These are phyloP conservation scores for Nasturtium officinale DNA, from an alignment of 345 rosid genomes.

Conservation along the genomic window DNA sequence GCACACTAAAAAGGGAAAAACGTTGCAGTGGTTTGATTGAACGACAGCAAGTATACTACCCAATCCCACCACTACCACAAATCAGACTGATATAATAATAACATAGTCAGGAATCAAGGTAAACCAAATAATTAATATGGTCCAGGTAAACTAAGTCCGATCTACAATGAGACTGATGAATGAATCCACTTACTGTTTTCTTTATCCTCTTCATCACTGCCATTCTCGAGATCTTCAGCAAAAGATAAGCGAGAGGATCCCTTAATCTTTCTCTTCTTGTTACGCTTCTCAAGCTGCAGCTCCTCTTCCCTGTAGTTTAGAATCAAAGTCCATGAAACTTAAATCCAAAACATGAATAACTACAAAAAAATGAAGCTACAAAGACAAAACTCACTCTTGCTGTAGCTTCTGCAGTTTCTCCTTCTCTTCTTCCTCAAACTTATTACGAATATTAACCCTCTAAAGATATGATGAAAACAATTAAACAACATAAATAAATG, in stretches of 20 bases:
- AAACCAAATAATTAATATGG: background rate
- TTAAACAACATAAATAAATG: background rate
- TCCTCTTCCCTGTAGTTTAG: slow-evolving; percentile 76
- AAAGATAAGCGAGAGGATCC: slow-evolving; percentile 81
- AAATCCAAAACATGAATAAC: slow-evolving; percentile 1
- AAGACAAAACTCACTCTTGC: slow-evolving; percentile 66
- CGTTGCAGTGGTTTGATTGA: background rate
- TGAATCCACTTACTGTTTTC: slow-evolving; percentile 49
- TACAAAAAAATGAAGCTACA: background rate
- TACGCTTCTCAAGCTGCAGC: slow-evolving; percentile 82
- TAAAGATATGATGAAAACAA: slow-evolving; percentile 24
- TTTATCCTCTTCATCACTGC: slow-evolving; percentile 73
- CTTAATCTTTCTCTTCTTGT: slow-evolving; percentile 80
- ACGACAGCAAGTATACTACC: slow-evolving; percentile 6
- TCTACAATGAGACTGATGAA: slow-evolving; percentile 8
- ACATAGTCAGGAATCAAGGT: background rate
- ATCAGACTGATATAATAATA: background rate
- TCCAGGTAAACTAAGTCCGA: background rate
- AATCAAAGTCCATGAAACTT: background rate
- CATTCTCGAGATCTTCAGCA: slow-evolving; percentile 79
- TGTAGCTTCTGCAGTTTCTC: slow-evolving; percentile 92
- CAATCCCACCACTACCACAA: background rate
- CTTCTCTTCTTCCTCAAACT: slow-evolving; percentile 97
- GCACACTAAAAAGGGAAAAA: background rate
- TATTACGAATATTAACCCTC: slow-evolving; percentile 93